Evolutionary conservation across 495 filamentous ascomycete genomes (phyloP).

Genomic region (Thermothielavioides terrestris): DNA sequence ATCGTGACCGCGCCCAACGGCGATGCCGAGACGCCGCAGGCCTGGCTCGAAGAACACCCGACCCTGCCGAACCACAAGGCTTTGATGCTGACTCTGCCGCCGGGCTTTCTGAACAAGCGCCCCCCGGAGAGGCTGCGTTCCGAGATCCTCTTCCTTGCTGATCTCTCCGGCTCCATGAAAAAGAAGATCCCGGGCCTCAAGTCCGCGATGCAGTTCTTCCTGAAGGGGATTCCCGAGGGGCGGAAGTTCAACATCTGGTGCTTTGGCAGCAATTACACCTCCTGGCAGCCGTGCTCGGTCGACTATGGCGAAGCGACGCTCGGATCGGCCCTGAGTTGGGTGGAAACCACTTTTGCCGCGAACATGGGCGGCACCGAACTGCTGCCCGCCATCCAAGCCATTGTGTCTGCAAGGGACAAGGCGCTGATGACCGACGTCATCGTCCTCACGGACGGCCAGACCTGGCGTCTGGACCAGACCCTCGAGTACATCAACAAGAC

Average conservation of each 20-base stretch:
- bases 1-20: neutral
- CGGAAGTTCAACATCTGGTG: conserved; percentile 16
- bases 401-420: conserved; percentile 1
- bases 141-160: conserved; percentile 14
- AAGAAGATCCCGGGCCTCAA: conserved; percentile 9
- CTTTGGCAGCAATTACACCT: conserved; percentile 8
- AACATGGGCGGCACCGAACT: conserved; percentile 15
- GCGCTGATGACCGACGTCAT: conserved; percentile 7
- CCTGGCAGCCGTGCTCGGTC: conserved; percentile 5
- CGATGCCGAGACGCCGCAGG: conserved; percentile 3
- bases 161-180: conserved; percentile 12
- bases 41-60: conserved; percentile 12
- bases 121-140: neutral
- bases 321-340: neutral
- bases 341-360: neutral
- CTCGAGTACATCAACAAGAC: conserved; percentile 6
- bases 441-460: conserved; percentile 12
- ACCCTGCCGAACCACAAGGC: conserved; percentile 4
- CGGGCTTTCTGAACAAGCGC: neutral
- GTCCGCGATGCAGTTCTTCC: conserved; percentile 14
- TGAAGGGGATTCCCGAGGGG: conserved; percentile 9
- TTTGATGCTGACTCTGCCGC: conserved; percentile 12
- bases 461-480: conserved; percentile 10
- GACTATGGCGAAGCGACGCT: conserved; percentile 4
- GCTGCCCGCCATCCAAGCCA: conserved; percentile 8